phyloP scores from a whole-genome alignment of 345 rosid species.

The Dovyalis caffra region DNA sequence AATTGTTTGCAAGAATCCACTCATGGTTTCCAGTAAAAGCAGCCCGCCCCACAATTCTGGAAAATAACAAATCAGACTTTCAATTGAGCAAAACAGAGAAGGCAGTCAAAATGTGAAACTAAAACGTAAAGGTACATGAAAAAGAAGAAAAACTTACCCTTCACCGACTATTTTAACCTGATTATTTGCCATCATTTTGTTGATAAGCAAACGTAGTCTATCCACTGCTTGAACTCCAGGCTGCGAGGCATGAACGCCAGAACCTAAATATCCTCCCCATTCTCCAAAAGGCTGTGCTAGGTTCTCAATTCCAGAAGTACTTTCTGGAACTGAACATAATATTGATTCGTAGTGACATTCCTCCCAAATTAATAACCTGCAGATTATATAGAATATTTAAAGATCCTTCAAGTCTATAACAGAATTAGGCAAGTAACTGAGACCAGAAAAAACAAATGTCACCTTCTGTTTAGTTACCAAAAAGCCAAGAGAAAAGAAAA shows the following conservation, averaged over 20 bases:
- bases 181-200: constrained; percentile 74
- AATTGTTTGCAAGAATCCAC: constrained; percentile 73
- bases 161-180: constrained; percentile 74
- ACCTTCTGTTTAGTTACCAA: not conserved
- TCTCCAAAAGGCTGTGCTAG: constrained; percentile 36
- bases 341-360: constrained; percentile 57
- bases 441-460: not conserved
- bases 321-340: constrained; percentile 27
- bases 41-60: constrained; percentile 84
- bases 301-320: constrained; percentile 29
- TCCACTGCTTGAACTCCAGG: constrained; percentile 39
- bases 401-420: not conserved
- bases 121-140: not conserved
- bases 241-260: constrained; percentile 31
- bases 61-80: constrained; percentile 16
- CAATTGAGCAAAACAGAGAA: not conserved
- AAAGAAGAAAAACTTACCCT: constrained; percentile 57
- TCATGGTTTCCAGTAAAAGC: constrained; percentile 84
- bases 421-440: not conserved
- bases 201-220: constrained; percentile 49
- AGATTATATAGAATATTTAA: not conserved
- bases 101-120: not conserved
- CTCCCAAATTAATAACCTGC: constrained; percentile 94
- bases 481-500: not conserved
- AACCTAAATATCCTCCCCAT: constrained; percentile 39